Evolutionary conservation across 768 basidiomycete species (phyloP), one percentile per base, ranked within the genome.

Genomic region (Boletus bicolor): DNA sequence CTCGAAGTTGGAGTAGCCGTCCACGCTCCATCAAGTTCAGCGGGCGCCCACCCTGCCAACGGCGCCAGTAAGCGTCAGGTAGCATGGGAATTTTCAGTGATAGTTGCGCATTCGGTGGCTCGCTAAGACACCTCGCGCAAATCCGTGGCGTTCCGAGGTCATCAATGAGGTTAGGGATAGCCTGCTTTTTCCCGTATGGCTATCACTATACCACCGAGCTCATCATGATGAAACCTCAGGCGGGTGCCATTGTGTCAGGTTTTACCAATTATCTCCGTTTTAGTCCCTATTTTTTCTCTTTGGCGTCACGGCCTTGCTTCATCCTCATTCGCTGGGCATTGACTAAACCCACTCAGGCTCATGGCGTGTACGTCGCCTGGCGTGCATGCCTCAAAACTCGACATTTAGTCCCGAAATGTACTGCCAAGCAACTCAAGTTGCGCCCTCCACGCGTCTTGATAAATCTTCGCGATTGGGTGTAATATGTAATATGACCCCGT

Each of bases 401-500:
- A 53, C 35, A 53, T 49, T 53, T 49, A 32, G 15, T 55, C 54
- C 66, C 66, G 47, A 51, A 47, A 45, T 45, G 46, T 60, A 53
- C 60, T 49, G 65, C 60, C 48, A 48, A 44, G 55, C 44, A 53
- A 57, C 50, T 48, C 59, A 55, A n/a, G 56, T 58, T 68, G 60
- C 65, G 63, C 60, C 57, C 35, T 62, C 35, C 65, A 66, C 63
- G 63, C 60, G 53, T 35, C 36, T 37, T 49, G 51, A 56, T 51
- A 64, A 42, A 2, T 56, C 60, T 64, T 58, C 66, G 65, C 66
- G 56, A 63, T 47, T 34, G 44, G 57, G 57, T 17, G 37, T 56
- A 63, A 68, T 66, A 66, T 66, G 65, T 66, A 66, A 66, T 66
- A 66, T 46, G 50, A 28, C 55, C 64, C 61, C 64, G 64, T 66